Percentiles rank a stretch among this genome's conserved stretches.
These are phyloP conservation scores for Lachancea cidri DNA, from an alignment of 805 yeast species.

Conservation along the genomic window DNA sequence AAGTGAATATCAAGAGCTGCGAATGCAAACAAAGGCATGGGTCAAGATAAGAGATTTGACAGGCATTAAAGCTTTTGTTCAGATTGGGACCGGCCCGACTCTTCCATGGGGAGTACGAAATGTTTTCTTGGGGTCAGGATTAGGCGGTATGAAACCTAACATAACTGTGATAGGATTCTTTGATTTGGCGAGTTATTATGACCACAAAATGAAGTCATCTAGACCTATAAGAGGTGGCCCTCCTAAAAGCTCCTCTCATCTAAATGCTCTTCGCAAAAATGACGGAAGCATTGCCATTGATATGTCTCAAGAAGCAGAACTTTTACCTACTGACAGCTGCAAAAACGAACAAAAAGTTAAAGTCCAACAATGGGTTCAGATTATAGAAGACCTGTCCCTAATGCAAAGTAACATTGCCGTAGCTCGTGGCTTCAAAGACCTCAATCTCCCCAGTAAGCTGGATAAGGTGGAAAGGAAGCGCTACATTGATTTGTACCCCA, in stretches of 20 bases:
- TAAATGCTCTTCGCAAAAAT: slow-evolving; percentile 4
- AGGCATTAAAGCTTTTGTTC: slow-evolving; percentile 88
- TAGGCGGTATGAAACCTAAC: slow-evolving; percentile 98
- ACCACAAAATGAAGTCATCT: not conserved
- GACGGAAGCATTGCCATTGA: slow-evolving; percentile 9
- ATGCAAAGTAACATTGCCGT: slow-evolving; percentile 91
- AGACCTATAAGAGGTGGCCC: not conserved
- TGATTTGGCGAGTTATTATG: slow-evolving; percentile 44
- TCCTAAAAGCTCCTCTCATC: not conserved
- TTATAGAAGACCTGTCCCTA: slow-evolving; percentile 81
- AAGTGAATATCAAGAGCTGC: slow-evolving; percentile 60
- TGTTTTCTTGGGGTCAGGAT: slow-evolving; percentile 85
- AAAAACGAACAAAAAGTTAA: slow-evolving; percentile 64
- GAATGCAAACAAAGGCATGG: slow-evolving; percentile 78
- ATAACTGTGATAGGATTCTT: slow-evolving; percentile 89
- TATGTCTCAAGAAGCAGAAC: slow-evolving; percentile 7
- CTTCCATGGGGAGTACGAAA: slow-evolving; percentile 94
- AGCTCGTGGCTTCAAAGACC: slow-evolving; percentile 75
- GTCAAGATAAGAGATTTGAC: slow-evolving; percentile 69
- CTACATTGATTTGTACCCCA: slow-evolving; percentile 88
- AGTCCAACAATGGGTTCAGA: slow-evolving; percentile 83
- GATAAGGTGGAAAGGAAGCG: slow-evolving; percentile 35
- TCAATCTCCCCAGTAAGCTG: slow-evolving; percentile 55
- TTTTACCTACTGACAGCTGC: slow-evolving; percentile 74
- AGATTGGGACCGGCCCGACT: slow-evolving; percentile 80